Conservation (phyloP, 345 rosid genomes). For the Mallotus nudiflorus region DNA sequence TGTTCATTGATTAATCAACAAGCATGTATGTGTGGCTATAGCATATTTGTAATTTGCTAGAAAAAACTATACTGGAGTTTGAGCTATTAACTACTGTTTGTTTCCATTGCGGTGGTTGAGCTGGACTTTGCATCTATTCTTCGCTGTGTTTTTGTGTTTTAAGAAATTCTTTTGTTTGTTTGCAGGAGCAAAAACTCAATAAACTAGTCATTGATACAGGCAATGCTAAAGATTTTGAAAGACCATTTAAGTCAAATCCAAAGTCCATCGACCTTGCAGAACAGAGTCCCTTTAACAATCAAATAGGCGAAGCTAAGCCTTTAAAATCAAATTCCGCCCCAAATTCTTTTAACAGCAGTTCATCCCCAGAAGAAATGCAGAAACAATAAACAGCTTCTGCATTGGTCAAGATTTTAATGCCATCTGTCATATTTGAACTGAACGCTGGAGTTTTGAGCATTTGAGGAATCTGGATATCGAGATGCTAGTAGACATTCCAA, state of each 20-base stretch:
- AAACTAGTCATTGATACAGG: constrained; percentile 59
- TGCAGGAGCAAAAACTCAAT: constrained; percentile 87
- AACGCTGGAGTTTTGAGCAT: constrained; percentile 8
- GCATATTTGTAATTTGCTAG: neutral
- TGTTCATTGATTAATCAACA: neutral
- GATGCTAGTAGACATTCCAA: constrained; percentile 2
- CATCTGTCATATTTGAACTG: neutral
- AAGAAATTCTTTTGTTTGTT: constrained; percentile 15
- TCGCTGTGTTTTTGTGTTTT: neutral
- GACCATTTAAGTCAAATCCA: constrained; percentile 58
- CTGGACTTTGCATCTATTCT: neutral
- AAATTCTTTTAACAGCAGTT: constrained; percentile 31
- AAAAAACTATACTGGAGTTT: neutral
- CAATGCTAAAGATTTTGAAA: constrained; percentile 71
- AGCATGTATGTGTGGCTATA: neutral
- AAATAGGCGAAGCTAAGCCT: constrained; percentile 20
- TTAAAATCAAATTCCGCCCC: constrained; percentile 25
- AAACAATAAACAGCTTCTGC: constrained; percentile 35
- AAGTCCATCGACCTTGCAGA: constrained; percentile 43
- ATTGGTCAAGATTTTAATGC: neutral
- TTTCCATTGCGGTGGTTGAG: neutral
- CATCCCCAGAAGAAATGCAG: constrained; percentile 56
- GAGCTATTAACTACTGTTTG: neutral
- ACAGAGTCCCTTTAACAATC: constrained; percentile 35
- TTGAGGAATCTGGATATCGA: constrained; percentile 6